These are phyloP conservation scores for Calvatia gigantea DNA, from an alignment of 768 basidiomycete genomes.

Conservation along the genomic window DNA sequence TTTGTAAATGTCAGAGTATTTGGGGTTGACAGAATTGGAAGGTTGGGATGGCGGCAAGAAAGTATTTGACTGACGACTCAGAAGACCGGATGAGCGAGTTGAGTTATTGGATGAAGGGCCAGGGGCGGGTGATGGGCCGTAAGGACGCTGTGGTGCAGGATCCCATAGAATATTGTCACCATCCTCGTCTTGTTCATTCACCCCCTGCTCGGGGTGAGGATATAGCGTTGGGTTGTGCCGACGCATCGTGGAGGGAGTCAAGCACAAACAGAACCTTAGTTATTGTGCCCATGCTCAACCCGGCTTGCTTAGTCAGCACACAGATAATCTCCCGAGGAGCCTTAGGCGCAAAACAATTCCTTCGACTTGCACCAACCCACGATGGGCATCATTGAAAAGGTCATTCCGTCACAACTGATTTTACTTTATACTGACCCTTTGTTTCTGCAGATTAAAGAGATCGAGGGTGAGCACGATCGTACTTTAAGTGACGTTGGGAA, in stretches of 20 bases:
- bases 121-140: constrained; percentile 29
- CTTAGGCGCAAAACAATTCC: background rate
- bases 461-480: constrained; percentile 67
- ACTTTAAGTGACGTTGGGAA: background rate
- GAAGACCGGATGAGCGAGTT: constrained; percentile 24
- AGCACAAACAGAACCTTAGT: background rate
- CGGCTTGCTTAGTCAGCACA: constrained; percentile 2
- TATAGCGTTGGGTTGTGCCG: constrained; percentile 69
- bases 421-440: constrained; percentile 6
- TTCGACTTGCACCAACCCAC: background rate
- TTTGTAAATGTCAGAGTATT: constrained; percentile 64
- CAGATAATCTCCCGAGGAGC: background rate
- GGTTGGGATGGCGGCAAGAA: constrained; percentile 18
- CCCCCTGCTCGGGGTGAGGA: constrained; percentile 48
- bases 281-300: background rate
- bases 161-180: constrained; percentile 47
- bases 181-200: constrained; percentile 38
- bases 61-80: constrained; percentile 23
- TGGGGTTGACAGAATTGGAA: constrained; percentile 21
- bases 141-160: constrained; percentile 28
- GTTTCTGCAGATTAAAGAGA: constrained; percentile 78
- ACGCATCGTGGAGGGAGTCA: constrained; percentile 30
- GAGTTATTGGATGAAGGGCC: constrained; percentile 26
- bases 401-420: background rate
- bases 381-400: constrained; percentile 97